Evolutionary conservation across 2,329 filamentous ascomycete species (phyloP), one percentile per base, ranked within the genome.

Genomic region (Pseudopithomyces chartarum): DNA sequence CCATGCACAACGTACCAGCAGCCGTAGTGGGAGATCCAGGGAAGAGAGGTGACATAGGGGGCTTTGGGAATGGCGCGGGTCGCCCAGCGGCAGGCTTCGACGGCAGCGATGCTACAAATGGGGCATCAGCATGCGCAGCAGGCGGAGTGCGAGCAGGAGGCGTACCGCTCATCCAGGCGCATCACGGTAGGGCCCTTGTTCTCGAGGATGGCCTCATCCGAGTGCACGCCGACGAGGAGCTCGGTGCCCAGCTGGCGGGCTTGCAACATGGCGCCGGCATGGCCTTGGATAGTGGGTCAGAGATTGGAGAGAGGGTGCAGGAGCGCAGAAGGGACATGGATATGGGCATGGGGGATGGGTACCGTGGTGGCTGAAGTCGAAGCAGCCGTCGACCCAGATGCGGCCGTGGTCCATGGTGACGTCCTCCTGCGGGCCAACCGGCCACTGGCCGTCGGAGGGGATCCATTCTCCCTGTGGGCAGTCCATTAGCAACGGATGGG

Each of bases 181-280:
- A 99, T 99, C 66, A 99, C 95, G 0, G 94, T 97, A 0, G 95
- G 95, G 6, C 95, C 95, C 80, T 99, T 99, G 82, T 99, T 97
- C 73, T 93, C 90, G 65, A 97, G 83, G 69, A 99, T 99, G 51
- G 90, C 90, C 78, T 97, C 92, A 75, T 99, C 95, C 3, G 92
- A 96, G 80, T 99, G 95, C 51, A 99, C 89, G 57, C 95, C 95
- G 34, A 97, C 92, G 64, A 91, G 88, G 47, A 99, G 87, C 79
- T 96, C 91, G 62, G 85, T 87, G 65, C 95, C 95, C 19, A 98
- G 85, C 76, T 92, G 92, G 62, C 95, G 90, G 49, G 95, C 95
- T 78, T 99, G 95, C 47, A 99, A 87, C 84, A 98, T 96, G 63
- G 95, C 95, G 58, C 95, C 95, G 5, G 95, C 95, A 81, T 99